These are phyloP conservation scores for Debaryomyces psychrophilus DNA, from an alignment of 1,139 yeast genomes.

Conservation along the genomic window DNA sequence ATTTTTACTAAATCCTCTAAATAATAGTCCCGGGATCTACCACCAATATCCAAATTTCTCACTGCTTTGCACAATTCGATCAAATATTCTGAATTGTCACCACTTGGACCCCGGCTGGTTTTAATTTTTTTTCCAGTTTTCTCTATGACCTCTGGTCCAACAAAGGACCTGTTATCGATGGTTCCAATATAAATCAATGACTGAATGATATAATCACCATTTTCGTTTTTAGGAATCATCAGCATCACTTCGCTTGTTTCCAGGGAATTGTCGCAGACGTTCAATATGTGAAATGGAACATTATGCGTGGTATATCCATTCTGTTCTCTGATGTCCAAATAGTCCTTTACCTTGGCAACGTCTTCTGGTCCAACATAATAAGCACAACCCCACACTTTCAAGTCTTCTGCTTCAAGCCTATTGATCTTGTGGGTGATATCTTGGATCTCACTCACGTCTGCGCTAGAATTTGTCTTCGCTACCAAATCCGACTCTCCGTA, in stretches of 20 bases:
- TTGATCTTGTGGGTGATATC: slow-evolving; percentile 19
- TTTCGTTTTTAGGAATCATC: slow-evolving; percentile 24
- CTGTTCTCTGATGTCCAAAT: slow-evolving; percentile 81
- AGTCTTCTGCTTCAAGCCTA: slow-evolving; percentile 44
- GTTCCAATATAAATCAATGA: slow-evolving; percentile 85
- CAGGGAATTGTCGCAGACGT: slow-evolving; percentile 28
- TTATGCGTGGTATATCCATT: slow-evolving; percentile 79
- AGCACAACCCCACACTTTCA: slow-evolving; percentile 79
- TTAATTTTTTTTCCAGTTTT: slow-evolving; percentile 65
- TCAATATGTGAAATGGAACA: slow-evolving; percentile 62
- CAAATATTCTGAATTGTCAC: slow-evolving; percentile 75
- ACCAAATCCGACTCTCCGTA: slow-evolving; percentile 18
- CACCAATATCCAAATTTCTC: slow-evolving; percentile 43
- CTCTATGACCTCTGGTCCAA: slow-evolving; percentile 71
- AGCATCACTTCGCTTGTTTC: slow-evolving; percentile 15
- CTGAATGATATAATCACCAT: slow-evolving; percentile 46
- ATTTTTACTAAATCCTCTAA: slow-evolving; percentile 36
- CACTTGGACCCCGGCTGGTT: slow-evolving; percentile 73
- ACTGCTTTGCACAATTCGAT: slow-evolving; percentile 57
- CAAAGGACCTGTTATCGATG: slow-evolving; percentile 74
- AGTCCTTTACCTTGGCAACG: slow-evolving; percentile 62
- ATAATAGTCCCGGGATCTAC: slow-evolving; percentile 36
- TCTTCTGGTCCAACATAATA: slow-evolving; percentile 73
- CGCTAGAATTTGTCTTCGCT: slow-evolving; percentile 7
- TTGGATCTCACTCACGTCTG: slow-evolving; percentile 5